Evolutionary conservation across 306 rosid genomes (phyloP), one percentile per base, ranked within the genome.

Genomic region (Casuarina equisetifolia): DNA sequence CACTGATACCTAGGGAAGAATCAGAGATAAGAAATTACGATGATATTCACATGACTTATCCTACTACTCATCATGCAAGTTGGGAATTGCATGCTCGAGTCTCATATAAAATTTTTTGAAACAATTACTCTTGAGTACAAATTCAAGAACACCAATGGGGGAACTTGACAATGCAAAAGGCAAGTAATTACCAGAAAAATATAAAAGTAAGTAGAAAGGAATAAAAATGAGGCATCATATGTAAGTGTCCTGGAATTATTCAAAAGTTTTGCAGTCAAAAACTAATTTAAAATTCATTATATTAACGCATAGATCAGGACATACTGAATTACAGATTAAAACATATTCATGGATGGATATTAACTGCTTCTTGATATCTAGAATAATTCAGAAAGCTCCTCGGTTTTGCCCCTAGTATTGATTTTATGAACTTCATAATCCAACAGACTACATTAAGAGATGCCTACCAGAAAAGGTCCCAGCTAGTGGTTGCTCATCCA

Each of bases 391-490:
- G 6, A 20, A 36, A 49, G 38, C 8, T 62, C 16, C 67, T 62
- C 48, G n/a, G 57, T 43, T n/a, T 67, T 36, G 25, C 15, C 15
- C 25, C 45, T 50, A 71, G 36, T 32, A 71, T 15, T 69, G 35
- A 74, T 43, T 53, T 70, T 68, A 55, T 44, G 58, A 49, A 73
- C 51, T 40, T 16, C 19, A 40, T 67, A 76, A 72, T 72, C 57
- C 73, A 76, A 72, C 52, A 40, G 79, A 57, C 25, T 7, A 61
- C 44, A 52, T 52, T 54, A 25, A 84, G 51, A 76, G 70, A 80
- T 49, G 81, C 95, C 86, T 66, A 95, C 99, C 97, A 25, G 87
- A 76, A 72, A 85, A 74, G 85, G 86, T 76, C 80, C 83, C 89
- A 50, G 81, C 50, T 35, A 84, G 76, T 39, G 52, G 84, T 53